Base-by-base conservation (phyloP, 108 stramenopile genomes). In the Cyclotella kingstonii region DNA sequence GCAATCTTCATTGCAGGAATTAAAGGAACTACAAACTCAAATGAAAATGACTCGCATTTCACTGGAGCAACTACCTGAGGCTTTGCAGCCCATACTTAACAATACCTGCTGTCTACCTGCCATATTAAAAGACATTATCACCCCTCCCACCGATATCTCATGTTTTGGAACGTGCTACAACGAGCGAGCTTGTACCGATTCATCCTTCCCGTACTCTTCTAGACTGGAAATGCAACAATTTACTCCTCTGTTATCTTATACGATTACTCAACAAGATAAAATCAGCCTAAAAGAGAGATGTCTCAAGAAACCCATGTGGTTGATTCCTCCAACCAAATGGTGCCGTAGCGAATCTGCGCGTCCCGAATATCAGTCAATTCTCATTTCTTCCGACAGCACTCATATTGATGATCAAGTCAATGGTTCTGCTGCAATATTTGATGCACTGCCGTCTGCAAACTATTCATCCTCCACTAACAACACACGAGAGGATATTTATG, bases 121-220 rank as follows among this genome's bases (percentile, higher is more conserved):
- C 1, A 49, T 47, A 17, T 38, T 18, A 8, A 27, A 6, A 4
- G 26, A 50, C 0, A 23, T n/a, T n/a, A n/a, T 23, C 23, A 1
- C 22, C 4, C 14, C 5, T 1, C 60, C 60, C 1, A 49, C 35
- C 9, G 60, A 62, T 25, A 35, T 62, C 11, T 23, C 35, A 17
- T 62, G 60, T 27, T 62, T 49, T 50, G 60, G 60, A 35, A 62
- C 60, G 27, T 62, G 60, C 22, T 62, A 47, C 23, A 62, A 31
- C 33, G 60, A 49, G 30, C 46, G 60, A 36, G 60, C 48, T 14
- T 62, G 60, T 36, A 14, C 6, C 18, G 60, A 62, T 39, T 33
- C 46, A 0, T 31, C 34, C 2, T 62, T 49, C 39, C 60, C 60
- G 5, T 62, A 36, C 39, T 38, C 40, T 7, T 38, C 46, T 14